Conservation (phyloP, 371 early-diverging fungal genomes). For the Dinochytrium kinnereticum region DNA sequence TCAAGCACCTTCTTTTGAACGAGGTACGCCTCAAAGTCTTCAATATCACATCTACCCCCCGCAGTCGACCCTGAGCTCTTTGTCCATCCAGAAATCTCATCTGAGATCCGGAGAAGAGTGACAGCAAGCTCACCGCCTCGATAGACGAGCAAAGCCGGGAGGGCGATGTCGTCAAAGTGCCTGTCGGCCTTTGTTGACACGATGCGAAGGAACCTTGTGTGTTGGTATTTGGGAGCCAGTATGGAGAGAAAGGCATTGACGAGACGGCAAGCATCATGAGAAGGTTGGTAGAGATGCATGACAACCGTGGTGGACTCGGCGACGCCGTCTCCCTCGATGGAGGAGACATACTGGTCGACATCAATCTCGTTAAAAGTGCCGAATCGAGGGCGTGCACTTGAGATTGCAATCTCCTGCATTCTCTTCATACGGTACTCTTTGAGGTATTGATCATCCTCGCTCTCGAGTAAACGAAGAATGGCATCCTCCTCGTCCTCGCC, state of each 20-base stretch:
- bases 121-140: constrained; percentile 40
- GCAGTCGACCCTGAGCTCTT: no score
- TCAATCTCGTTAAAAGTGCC: constrained; percentile 42
- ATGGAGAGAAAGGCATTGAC: constrained; percentile 51
- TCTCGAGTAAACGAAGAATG: constrained; percentile 27
- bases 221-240: constrained; percentile 48
- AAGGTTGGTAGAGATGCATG: constrained; percentile 51
- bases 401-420: constrained; percentile 37
- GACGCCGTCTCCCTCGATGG: constrained; percentile 39
- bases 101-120: constrained; percentile 44
- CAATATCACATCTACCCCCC: constrained; percentile 39
- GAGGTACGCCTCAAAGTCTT: constrained; percentile 51
- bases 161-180: constrained; percentile 51
- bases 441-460: constrained; percentile 43
- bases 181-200: constrained; percentile 54
- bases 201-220: constrained; percentile 58
- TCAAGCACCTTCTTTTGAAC: constrained; percentile 32
- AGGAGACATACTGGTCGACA: constrained; percentile 44
- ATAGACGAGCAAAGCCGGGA: constrained; percentile 55
- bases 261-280: constrained; percentile 46
- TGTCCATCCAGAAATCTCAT: constrained; percentile 51
- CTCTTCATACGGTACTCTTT: constrained; percentile 41
- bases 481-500: constrained; percentile 43
- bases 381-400: constrained; percentile 27
- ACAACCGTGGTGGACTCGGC: constrained; percentile 44